Evolutionary conservation across 495 filamentous ascomycete species (phyloP), one percentile per base, ranked within the genome.

Genomic region (Oidiodendron maius): DNA sequence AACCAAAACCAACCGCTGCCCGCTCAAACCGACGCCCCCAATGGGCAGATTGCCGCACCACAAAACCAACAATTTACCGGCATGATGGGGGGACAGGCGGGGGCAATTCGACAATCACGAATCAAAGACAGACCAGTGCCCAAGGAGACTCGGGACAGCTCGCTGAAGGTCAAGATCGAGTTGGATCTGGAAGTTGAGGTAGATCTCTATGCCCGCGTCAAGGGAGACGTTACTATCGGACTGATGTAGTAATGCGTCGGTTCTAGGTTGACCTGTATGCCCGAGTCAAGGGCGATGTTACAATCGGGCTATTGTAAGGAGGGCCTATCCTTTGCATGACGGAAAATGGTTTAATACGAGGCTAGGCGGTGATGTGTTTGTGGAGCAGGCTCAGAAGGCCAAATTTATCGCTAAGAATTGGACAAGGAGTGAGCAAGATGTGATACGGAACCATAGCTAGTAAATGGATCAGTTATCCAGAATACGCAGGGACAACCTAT

Each of bases 181-280:
- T 40, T 60, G 20, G 57, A 60, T 45, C 51, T 60, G 5, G 57
- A 60, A 47, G 57, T 60, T 36, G 57, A 60, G 57, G 57, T 60
- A 57, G 51, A 57, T 52, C 41, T 56, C 30, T 44, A 44, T 28
- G 46, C 46, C 1, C 20, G 46, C 4, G 46, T 49, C 2, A 40
- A 49, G 25, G 46, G 46, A 25, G 46, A 49, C 41, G 46, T 49
- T 15, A 49, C 46, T 3, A 49, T 49, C 20, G 46, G 46, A 15
- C 25, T 49, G 25, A 40, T 49, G 46, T 49, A 18, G 4, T 42
- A 42, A 42, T 12, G 22, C 40, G 18, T 22, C 25, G 6, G 35
- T 38, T 25, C 2, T 42, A 42, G 40, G 40, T 42, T 16, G 40
- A 42, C 21, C 22, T 42, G 3, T 60, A 60, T 42, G 57, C 57